Conservation (phyloP, 352 stramenopile species). For the Globisporangium ultimum region DNA sequence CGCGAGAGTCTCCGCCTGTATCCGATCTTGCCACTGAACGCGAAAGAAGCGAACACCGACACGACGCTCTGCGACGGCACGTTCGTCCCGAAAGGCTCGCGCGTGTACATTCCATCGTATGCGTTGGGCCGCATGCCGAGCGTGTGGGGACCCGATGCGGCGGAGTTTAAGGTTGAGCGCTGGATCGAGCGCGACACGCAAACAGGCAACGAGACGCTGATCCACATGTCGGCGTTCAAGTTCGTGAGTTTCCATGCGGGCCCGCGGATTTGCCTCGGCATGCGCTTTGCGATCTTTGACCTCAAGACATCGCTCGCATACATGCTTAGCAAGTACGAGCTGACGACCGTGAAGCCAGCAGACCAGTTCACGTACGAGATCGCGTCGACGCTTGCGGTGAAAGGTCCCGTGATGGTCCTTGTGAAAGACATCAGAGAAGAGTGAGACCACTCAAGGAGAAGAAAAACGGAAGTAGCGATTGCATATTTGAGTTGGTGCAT, state of each 20-base stretch:
- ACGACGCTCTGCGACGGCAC: slow-evolving; percentile 44
- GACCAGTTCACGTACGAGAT: slow-evolving; percentile 12
- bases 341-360: slow-evolving; percentile 11
- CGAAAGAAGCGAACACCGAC: slow-evolving; percentile 21
- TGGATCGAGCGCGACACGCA: slow-evolving; percentile 27
- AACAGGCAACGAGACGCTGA: slow-evolving; percentile 11
- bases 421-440: neutral
- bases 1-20: slow-evolving; percentile 35
- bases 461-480: neutral
- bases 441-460: neutral
- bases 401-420: neutral
- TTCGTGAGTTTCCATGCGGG: slow-evolving; percentile 43
- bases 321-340: slow-evolving; percentile 21
- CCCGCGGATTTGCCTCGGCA: slow-evolving; percentile 37
- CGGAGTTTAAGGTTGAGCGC: slow-evolving; percentile 42
- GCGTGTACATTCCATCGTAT: slow-evolving; percentile 42
- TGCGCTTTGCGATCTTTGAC: slow-evolving; percentile 28
- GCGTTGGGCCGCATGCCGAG: slow-evolving; percentile 29
- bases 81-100: slow-evolving; percentile 28
- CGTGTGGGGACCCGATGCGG: slow-evolving; percentile 36
- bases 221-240: slow-evolving; percentile 27
- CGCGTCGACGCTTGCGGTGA: slow-evolving; percentile 12
- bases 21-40: slow-evolving; percentile 32
- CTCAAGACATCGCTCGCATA: slow-evolving; percentile 24
- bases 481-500: too few species aligned